A percentile compares a stretch with the other conserved stretches of the same genome.
Evolutionary conservation across 179 eudicot species (phyloP).

Genomic region (Silene coronaria): DNA sequence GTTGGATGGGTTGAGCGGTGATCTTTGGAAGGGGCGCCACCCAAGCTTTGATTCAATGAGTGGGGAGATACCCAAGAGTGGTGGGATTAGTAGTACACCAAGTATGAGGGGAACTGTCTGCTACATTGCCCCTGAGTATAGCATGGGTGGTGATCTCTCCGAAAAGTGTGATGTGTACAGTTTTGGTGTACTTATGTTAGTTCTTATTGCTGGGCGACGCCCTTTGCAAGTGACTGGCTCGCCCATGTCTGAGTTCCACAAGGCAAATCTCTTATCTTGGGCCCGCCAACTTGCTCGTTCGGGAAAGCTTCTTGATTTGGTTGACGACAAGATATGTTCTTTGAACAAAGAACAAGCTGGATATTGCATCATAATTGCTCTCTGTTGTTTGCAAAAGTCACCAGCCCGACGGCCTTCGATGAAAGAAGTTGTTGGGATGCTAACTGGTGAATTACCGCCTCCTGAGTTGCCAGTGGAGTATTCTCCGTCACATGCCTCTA

Average conservation of each 20-base stretch:
- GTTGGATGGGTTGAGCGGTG: slow-evolving; percentile 76
- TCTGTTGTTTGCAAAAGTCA: slow-evolving; percentile 74
- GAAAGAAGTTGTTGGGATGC: slow-evolving; percentile 88
- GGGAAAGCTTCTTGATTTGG: slow-evolving; percentile 82
- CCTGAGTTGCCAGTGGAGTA: slow-evolving; percentile 70
- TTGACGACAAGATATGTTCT: slow-evolving; percentile 47
- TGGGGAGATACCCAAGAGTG: slow-evolving; percentile 73
- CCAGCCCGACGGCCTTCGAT: slow-evolving; percentile 70
- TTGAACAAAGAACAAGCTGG: slow-evolving; percentile 60
- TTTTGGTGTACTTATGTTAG: slow-evolving; percentile 71
- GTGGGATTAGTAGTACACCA: slow-evolving; percentile 77
- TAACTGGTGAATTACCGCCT: slow-evolving; percentile 60
- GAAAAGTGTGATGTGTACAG: slow-evolving; percentile 93
- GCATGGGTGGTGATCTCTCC: slow-evolving; percentile 53
- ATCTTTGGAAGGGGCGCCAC: slow-evolving; percentile 50
- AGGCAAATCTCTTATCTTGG: slow-evolving; percentile 88
- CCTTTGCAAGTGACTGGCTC: slow-evolving; percentile 81
- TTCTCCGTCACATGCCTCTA: slow-evolving; percentile 56
- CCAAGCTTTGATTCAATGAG: slow-evolving; percentile 63
- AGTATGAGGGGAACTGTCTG: slow-evolving; percentile 90
- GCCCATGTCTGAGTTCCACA: slow-evolving; percentile 67
- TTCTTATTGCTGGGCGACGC: slow-evolving; percentile 70
- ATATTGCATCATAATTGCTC: slow-evolving; percentile 56
- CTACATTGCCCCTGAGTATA: slow-evolving; percentile 76
- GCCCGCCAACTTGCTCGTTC: slow-evolving; percentile 71